Base-by-base conservation (phyloP, 2,329 filamentous ascomycete genomes). In the Xylariaceae sp. region DNA sequence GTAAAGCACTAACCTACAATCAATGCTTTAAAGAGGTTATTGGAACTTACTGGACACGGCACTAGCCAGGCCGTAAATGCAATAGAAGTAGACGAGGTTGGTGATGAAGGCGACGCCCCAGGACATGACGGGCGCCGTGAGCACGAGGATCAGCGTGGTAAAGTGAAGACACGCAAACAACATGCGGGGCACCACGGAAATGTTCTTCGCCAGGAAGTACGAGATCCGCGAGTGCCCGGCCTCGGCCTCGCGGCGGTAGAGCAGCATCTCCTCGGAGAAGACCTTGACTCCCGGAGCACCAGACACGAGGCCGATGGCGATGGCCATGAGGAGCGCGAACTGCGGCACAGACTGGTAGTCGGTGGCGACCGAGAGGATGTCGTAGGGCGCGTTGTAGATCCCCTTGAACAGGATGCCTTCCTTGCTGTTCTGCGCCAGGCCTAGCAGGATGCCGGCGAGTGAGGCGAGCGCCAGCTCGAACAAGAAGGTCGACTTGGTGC, bases 81-180 rank as follows among this genome's bases (percentile, higher is more conserved):
- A 71, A 59, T 70, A 80, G 50, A 76, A 78, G 56, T 78, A 78
- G 8, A 70, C 44, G 31, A 77, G 50, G 40, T 78, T 78, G 5
- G 64, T 66, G 11, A 63, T 37, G 51, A 73, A 78, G 17, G 70
- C 69, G 8, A 64, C 54, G 15, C 56, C 53, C 60, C 68, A 79
- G n/a, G 54, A 51, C 13, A 77, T 74, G 15, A 69, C 59, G 1
- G 74, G 73, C 3, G 64, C 67, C 1, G 67, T 61, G 6, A 78
- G 63, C 2, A 76, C 47, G 26, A 70, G 62, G 11, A 76, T 58
- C 13, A 72, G 59, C 3, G 70, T 67, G 1, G 72, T 69, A 55
- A 78, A 78, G 53, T 79, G 75, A 34, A 78, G 52, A 40, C 68
- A 71, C 1, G 64, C 69, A 5, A 76, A 52, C 0, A 63, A 48